Conservation (phyloP, 495 filamentous ascomycete genomes). For the Opeltia flavorubescens region DNA sequence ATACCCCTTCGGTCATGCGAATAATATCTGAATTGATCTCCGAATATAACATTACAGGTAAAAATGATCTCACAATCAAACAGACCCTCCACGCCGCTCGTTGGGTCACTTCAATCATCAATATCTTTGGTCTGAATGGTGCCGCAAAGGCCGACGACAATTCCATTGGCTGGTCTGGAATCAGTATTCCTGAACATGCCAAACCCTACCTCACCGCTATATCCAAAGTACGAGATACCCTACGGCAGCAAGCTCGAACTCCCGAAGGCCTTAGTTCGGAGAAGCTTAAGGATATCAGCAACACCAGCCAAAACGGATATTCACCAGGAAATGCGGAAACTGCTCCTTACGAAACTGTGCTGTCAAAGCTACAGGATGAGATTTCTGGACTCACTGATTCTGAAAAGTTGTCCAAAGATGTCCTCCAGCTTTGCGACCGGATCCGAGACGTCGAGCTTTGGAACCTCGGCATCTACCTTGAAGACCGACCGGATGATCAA, state of each 20-base stretch:
- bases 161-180: conserved; percentile 72
- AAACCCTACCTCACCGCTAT: conserved; percentile 52
- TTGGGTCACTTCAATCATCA: conserved; percentile 75
- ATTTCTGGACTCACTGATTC: conserved; percentile 33
- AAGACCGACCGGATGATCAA: conserved; percentile 57
- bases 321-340: conserved; percentile 5
- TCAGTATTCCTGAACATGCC: conserved; percentile 44
- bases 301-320: conserved; percentile 21
- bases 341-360: conserved; percentile 25
- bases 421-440: conserved; percentile 59
- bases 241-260: conserved; percentile 42
- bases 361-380: conserved; percentile 26
- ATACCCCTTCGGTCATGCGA: conserved; percentile 67
- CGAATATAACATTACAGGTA: conserved; percentile 54
- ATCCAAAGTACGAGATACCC: conserved; percentile 51
- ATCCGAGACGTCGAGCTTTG: conserved; percentile 71
- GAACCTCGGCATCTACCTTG: conserved; percentile 69
- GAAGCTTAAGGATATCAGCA: conserved; percentile 12
- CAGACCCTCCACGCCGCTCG: conserved; percentile 43
- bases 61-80: conserved; percentile 28
- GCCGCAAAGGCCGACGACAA: conserved; percentile 37
- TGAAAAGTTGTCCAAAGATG: conserved; percentile 35
- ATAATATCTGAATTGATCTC: conserved; percentile 61
- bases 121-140: conserved; percentile 72
- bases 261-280: conserved; percentile 19